A percentile compares a stretch with the other conserved stretches of the same genome.
phyloP scores from a whole-genome alignment of 2,329 filamentous ascomycete genomes.

The Penicillium hesseltinei region DNA sequence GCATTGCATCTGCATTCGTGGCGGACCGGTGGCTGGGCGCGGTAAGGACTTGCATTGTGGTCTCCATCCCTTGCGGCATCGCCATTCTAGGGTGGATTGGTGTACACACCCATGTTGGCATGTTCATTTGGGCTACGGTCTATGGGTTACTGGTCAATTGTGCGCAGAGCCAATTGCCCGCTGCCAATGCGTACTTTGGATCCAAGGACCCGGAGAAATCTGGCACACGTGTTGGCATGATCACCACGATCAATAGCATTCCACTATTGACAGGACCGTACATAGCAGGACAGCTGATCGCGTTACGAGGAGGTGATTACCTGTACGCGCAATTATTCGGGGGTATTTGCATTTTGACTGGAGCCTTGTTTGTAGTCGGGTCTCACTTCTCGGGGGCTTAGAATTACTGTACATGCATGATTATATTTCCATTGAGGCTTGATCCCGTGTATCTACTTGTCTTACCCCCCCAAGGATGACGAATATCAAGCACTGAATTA shows the following conservation, averaged over 20 bases:
- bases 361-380: constrained; percentile 7
- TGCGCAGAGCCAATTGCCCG: constrained; percentile 48
- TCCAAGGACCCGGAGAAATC: constrained; percentile 49
- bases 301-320: constrained; percentile 42
- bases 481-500: background rate
- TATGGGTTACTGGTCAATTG: constrained; percentile 48
- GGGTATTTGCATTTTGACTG: constrained; percentile 24
- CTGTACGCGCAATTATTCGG: constrained; percentile 48
- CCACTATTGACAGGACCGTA: constrained; percentile 48
- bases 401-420: background rate
- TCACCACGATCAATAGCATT: constrained; percentile 47
- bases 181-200: constrained; percentile 36
- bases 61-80: constrained; percentile 12
- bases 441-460: background rate
- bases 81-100: constrained; percentile 9
- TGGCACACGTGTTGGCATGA: constrained; percentile 50
- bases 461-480: background rate
- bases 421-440: background rate
- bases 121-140: constrained; percentile 47
- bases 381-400: constrained; percentile 9
- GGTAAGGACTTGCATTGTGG: constrained; percentile 9
- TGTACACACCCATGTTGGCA: constrained; percentile 4
- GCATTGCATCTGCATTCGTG: constrained; percentile 7
- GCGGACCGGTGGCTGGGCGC: constrained; percentile 10
- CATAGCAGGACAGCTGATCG: constrained; percentile 48